Percentiles rank a stretch among this genome's conserved stretches.
Evolutionary conservation across 1,284 basidiomycete species (phyloP).

Genomic region (Cryptococcus sp.): DNA sequence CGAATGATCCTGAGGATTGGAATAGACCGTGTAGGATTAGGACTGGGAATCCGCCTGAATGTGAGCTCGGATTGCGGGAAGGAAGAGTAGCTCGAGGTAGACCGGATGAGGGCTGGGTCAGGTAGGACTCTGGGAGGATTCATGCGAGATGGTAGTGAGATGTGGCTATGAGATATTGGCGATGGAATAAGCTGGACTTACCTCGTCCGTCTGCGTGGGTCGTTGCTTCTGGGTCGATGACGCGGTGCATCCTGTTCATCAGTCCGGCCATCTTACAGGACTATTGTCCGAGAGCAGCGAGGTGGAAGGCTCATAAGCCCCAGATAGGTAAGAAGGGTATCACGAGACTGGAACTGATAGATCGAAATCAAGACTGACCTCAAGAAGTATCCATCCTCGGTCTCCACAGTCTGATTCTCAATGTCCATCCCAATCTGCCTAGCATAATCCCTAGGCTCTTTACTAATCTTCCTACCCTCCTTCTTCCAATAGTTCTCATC

Average conservation of each 20-base stretch:
- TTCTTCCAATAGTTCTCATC: conserved; percentile 51
- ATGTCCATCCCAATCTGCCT: conserved; percentile 56
- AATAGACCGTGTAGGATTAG: conserved; percentile 61
- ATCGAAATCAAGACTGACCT: conserved; percentile 32
- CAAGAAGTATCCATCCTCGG: conserved; percentile 58
- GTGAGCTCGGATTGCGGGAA: too few species aligned
- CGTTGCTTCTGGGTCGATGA: conserved; percentile 52
- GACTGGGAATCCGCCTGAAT: conserved; percentile 55
- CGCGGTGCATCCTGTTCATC: conserved; percentile 51
- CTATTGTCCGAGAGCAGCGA: too few species aligned
- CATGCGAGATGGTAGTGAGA: too few species aligned
- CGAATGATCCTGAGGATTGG: conserved; percentile 60
- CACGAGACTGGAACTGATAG: too few species aligned
- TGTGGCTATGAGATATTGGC: not conserved
- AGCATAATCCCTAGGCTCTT: conserved; percentile 58
- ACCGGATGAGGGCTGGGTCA: too few species aligned
- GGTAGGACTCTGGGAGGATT: too few species aligned
- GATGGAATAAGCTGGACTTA: conserved; percentile 9
- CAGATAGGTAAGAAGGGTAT: too few species aligned
- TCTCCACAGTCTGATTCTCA: conserved; percentile 56
- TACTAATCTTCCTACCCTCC: conserved; percentile 52
- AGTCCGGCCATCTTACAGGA: not conserved
- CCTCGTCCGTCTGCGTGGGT: conserved; percentile 49
- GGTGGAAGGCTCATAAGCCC: too few species aligned
- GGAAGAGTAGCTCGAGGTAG: too few species aligned